These are phyloP conservation scores for Metschnikowia shivogae DNA, from an alignment of 805 yeast species.

Conservation along the genomic window DNA sequence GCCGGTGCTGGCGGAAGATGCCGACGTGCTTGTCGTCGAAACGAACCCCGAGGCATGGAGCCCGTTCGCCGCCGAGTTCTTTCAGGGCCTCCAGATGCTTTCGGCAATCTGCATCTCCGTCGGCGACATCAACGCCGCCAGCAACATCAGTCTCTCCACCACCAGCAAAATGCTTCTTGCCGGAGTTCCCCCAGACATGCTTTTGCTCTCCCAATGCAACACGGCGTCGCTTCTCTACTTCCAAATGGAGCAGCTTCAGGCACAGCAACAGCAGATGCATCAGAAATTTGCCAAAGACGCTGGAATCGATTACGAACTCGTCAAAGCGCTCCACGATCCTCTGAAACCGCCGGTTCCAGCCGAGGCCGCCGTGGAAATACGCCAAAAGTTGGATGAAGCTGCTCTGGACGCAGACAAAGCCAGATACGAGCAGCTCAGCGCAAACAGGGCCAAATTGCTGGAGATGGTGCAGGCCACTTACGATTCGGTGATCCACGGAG, in stretches of 20 bases:
- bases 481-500: slow-evolving; percentile 31
- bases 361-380: slow-evolving; percentile 12
- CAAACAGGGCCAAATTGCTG: slow-evolving; percentile 24
- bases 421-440: slow-evolving; percentile 17
- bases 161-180: slow-evolving; percentile 73
- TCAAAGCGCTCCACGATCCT: slow-evolving; percentile 17
- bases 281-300: slow-evolving; percentile 22
- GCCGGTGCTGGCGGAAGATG: slow-evolving; percentile 7
- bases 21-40: slow-evolving; percentile 18
- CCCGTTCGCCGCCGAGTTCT: slow-evolving; percentile 72
- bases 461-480: slow-evolving; percentile 31
- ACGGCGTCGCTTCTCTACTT: slow-evolving; percentile 65
- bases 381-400: slow-evolving; percentile 7
- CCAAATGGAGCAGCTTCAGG: slow-evolving; percentile 61
- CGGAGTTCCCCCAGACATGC: slow-evolving; percentile 60
- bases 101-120: slow-evolving; percentile 66
- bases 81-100: slow-evolving; percentile 71
- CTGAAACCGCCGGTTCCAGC: slow-evolving; percentile 10
- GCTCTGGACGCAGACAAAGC: slow-evolving; percentile 27
- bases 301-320: slow-evolving; percentile 22
- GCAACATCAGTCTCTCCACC: slow-evolving; percentile 56
- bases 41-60: slow-evolving; percentile 56
- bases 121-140: slow-evolving; percentile 63
- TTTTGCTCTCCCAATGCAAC: slow-evolving; percentile 62
- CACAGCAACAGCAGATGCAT: slow-evolving; percentile 34